Conservation (phyloP, 805 yeast species). For the Monosporozyma aquatica region DNA sequence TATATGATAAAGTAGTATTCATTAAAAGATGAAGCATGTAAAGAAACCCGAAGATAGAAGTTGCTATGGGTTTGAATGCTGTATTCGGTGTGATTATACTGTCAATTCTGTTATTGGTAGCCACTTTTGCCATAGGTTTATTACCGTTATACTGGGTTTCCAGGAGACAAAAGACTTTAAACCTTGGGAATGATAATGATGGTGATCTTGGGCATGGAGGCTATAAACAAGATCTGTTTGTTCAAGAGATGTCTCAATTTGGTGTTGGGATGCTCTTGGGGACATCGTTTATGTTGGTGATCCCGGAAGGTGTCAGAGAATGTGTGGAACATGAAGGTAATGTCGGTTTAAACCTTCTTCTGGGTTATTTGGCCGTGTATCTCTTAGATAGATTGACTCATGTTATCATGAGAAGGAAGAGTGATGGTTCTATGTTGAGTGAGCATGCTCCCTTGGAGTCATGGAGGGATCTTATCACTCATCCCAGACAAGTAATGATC, state of each 20-base stretch:
- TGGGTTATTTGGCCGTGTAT: constrained; percentile 44
- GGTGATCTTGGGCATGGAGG: too few species aligned
- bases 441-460: constrained; percentile 7
- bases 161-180: not conserved
- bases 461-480: constrained; percentile 15
- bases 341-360: constrained; percentile 39
- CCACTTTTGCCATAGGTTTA: constrained; percentile 25
- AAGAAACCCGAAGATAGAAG: too few species aligned
- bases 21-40: too few species aligned
- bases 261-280: constrained; percentile 51
- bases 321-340: constrained; percentile 28
- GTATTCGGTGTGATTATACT: constrained; percentile 7
- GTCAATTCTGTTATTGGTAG: constrained; percentile 14
- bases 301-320: constrained; percentile 49
- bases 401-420: constrained; percentile 7
- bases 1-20: too few species aligned
- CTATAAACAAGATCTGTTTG: constrained; percentile 9
- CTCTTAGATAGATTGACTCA: constrained; percentile 34
- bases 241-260: constrained; percentile 37
- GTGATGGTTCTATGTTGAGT: not conserved
- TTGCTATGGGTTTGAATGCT: not conserved
- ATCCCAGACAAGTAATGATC: constrained; percentile 20
- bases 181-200: not conserved
- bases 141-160: constrained; percentile 19
- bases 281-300: constrained; percentile 43